Evolutionary conservation across 2,329 filamentous ascomycete genomes (phyloP), one percentile per base, ranked within the genome.

Genomic region (Hortaea werneckii): DNA sequence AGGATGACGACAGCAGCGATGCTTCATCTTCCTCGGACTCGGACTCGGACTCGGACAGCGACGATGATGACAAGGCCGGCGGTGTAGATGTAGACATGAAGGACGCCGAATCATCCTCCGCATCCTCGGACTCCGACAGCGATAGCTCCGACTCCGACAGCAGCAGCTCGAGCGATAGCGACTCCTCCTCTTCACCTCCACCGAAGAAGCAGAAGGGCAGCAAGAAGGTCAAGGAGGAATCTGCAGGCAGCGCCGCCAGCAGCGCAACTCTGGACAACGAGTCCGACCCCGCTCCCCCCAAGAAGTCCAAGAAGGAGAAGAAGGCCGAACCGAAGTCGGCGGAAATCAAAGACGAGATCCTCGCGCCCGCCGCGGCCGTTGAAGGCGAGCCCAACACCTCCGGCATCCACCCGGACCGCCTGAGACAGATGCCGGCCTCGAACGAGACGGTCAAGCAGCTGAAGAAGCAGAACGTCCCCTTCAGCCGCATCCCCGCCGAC

Each of bases 401-500:
- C 37, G 60, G 65, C 61, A 54, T 73, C 68, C 60, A 66, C 58
- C 41, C 72, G 64, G 49, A 60, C 40, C 61, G 62, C 29, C 46
- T 58, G 3, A 63, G 50, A 34, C 35, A 38, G 20, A 37, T 52
- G 26, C 42, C 44, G 7, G 52, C 50, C 7, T 52, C 47, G 12
- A 51, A 51, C 29, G 49, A 48, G 41, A 53, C 46, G 20, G 50
- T 54, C 41, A 65, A 67, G 47, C 55, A 58, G 10, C 61, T 60
- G 49, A 77, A 76, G 68, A 70, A 74, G 67, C 73, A 69, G 53
- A 82, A 75, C 63, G 76, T 76, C 65, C 88, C 77, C 54, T 95
- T 85, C 71, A 94, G 79, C 50, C 86, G 82, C 59, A 86, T 87
- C 63, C 79, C 79, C 61, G 80, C 77, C 65, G 77, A 82, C 64